These are phyloP conservation scores for Biscogniauxia sp. DNA, from an alignment of 2,329 filamentous ascomycete species.

Conservation along the genomic window DNA sequence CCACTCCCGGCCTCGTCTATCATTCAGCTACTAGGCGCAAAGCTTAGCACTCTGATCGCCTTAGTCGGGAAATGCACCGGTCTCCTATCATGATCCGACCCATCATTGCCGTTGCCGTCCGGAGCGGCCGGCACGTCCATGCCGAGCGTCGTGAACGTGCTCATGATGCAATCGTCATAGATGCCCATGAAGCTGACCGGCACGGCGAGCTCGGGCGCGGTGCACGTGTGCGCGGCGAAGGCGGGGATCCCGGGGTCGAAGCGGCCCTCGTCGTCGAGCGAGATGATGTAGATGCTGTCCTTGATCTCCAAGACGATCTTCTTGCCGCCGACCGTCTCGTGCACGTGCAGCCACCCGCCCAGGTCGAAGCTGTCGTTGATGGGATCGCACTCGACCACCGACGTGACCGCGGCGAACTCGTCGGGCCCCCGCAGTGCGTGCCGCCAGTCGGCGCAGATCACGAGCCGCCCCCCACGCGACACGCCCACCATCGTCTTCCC, in stretches of 20 bases:
- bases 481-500: conserved; percentile 42
- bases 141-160: conserved; percentile 35
- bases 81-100: not conserved
- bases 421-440: conserved; percentile 32
- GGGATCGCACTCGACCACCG: conserved; percentile 41
- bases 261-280: conserved; percentile 35
- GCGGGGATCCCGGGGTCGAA: conserved; percentile 31
- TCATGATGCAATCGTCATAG: conserved; percentile 46
- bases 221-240: conserved; percentile 14
- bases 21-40: conserved; percentile 4
- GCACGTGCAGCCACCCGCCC: conserved; percentile 44
- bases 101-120: not conserved
- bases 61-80: conserved; percentile 13
- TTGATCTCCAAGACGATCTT: conserved; percentile 43
- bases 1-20: too few relatives aligned
- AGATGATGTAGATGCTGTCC: conserved; percentile 41
- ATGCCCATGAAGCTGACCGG: conserved; percentile 47
- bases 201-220: conserved; percentile 23
- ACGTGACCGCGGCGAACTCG: conserved; percentile 27
- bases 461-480: conserved; percentile 40
- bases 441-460: conserved; percentile 44
- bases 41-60: conserved; percentile 13
- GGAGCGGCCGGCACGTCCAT: not conserved
- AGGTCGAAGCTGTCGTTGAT: conserved; percentile 41
- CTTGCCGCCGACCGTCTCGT: conserved; percentile 28